A percentile compares a stretch with the other conserved stretches of the same genome.
phyloP scores from a whole-genome alignment of 345 rosid species.

The Barbarea vulgaris region DNA sequence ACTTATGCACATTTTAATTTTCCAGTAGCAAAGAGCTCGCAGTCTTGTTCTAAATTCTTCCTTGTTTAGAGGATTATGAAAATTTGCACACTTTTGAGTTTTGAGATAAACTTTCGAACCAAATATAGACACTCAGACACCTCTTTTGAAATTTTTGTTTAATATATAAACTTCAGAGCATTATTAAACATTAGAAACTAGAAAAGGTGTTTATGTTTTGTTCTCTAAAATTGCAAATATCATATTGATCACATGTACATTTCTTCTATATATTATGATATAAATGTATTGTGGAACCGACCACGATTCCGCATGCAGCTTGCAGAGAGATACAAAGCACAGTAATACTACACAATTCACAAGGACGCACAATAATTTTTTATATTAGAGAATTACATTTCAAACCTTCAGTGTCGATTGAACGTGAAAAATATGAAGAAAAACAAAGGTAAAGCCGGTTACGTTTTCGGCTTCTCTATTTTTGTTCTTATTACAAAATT shows the following conservation, averaged over 20 bases:
- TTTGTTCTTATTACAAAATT: not conserved
- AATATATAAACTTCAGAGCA: not conserved
- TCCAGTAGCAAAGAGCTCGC: not conserved
- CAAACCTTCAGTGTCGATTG: not conserved
- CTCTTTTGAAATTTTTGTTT: not conserved
- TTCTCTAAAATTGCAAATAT: not conserved
- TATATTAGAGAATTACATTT: not conserved
- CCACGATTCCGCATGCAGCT: conserved; percentile 21
- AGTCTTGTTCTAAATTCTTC: not conserved
- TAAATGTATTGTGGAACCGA: conserved; percentile 15
- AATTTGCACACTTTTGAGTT: not conserved
- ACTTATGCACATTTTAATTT: not conserved
- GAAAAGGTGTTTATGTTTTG: not conserved
- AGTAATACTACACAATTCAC: conserved; percentile 19
- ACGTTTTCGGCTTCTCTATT: not conserved
- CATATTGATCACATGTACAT: conserved; percentile 24
- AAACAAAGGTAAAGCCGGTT: not conserved
- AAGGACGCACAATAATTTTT: conserved; percentile 7
- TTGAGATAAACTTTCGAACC: not conserved
- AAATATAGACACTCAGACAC: not conserved
- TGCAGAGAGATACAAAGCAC: not conserved
- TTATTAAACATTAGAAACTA: not conserved
- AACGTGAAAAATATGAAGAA: conserved; percentile 20
- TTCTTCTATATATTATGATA: not conserved
- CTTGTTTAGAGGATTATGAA: not conserved